A percentile compares a stretch with the other conserved stretches of the same genome.
These are phyloP conservation scores for Limonomyces culmigenus DNA, from an alignment of 1,284 basidiomycete species.

Conservation along the genomic window DNA sequence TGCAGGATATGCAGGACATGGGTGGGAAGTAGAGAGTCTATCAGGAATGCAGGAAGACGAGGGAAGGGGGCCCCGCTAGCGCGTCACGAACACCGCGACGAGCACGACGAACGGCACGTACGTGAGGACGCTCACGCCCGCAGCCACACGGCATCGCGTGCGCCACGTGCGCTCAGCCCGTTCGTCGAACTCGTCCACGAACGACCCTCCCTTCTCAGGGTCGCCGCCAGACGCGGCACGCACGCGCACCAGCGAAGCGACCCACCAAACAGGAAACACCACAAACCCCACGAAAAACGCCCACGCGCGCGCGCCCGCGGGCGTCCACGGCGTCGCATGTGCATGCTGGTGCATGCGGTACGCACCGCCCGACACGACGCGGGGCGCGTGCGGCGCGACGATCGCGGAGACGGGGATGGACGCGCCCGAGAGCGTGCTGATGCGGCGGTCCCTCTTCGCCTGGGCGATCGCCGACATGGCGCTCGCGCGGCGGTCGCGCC, in stretches of 20 bases:
- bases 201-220: slow-evolving; percentile 49
- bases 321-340: slow-evolving; percentile 40
- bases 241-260: slow-evolving; percentile 33
- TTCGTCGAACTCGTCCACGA: slow-evolving; percentile 57
- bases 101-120: slow-evolving; percentile 64
- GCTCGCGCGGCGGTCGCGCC: neutral
- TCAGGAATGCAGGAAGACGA: too few species aligned
- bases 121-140: slow-evolving; percentile 45
- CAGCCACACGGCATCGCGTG: slow-evolving; percentile 53
- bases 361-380: slow-evolving; percentile 20
- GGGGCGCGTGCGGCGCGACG: slow-evolving; percentile 59
- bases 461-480: neutral
- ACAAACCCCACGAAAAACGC: slow-evolving; percentile 59
- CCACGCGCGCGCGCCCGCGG: slow-evolving; percentile 59
- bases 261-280: slow-evolving; percentile 64
- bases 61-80: too few species aligned
- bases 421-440: slow-evolving; percentile 21
- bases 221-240: slow-evolving; percentile 44
- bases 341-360: slow-evolving; percentile 64
- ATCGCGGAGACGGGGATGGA: slow-evolving; percentile 67
- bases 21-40: too few species aligned
- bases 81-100: slow-evolving; percentile 43
- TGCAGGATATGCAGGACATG: too few species aligned
- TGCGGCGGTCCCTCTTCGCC: neutral
- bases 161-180: slow-evolving; percentile 63